These are phyloP conservation scores for Cymbidium sinense DNA, from an alignment of 106 monocot genomes.

Conservation along the genomic window DNA sequence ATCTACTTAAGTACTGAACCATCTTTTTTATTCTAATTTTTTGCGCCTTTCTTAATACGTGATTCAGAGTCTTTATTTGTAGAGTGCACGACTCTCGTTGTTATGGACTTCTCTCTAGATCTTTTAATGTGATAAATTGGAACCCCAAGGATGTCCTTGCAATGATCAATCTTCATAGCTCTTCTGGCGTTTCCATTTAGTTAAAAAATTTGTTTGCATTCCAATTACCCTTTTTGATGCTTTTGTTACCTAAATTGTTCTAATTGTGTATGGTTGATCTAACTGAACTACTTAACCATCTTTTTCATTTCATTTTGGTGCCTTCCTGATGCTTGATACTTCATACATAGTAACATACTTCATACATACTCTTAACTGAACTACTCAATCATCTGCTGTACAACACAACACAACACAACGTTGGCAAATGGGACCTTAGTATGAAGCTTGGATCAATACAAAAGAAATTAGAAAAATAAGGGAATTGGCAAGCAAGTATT, in stretches of 20 bases:
- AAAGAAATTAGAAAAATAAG: background rate
- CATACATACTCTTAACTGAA: background rate
- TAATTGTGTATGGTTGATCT: background rate
- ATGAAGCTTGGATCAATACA: background rate
- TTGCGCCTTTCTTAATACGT: background rate
- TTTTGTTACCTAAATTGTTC: background rate
- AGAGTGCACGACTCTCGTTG: background rate
- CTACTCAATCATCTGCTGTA: background rate
- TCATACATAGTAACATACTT: no score
- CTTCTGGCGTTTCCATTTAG: background rate
- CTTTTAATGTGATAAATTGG: constrained; percentile 2
- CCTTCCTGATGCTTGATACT: background rate
- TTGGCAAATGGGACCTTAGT: background rate
- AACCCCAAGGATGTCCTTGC: background rate
- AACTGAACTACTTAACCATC: background rate
- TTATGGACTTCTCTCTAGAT: background rate
- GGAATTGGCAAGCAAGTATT: background rate
- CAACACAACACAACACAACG: background rate
- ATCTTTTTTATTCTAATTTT: background rate
- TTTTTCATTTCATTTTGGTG: background rate
- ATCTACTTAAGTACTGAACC: background rate
- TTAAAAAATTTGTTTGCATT: background rate
- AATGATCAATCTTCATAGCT: background rate
- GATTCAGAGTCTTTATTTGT: background rate
- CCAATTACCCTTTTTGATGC: background rate